Base-by-base conservation (phyloP, 2,329 filamentous ascomycete species). In the Alternaria dauci region DNA sequence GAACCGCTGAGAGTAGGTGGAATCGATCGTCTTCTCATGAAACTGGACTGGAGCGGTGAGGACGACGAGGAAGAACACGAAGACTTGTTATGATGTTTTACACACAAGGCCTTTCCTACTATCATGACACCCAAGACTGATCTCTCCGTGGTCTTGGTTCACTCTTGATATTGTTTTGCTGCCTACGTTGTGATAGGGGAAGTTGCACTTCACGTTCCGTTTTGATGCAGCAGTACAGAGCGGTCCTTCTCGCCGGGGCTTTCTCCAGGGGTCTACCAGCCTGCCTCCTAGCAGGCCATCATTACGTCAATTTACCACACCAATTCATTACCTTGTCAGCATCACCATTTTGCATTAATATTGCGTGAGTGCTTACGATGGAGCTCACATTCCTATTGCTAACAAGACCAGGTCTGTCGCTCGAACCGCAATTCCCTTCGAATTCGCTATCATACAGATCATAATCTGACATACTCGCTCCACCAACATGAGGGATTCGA, bases 21-120 rank as follows among this genome's bases (percentile, higher is more conserved):
- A 1, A 88, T 97, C 46, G 93, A 97, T 80, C 84, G 91, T 59
- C 79, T 97, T 74, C 78, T 97, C 74, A 96, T 97, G 92, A 97
- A 97, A 82, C 81, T 97, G 70, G 93, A 97, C 67, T 88, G 86
- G 76, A 78, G 78, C n/a, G 72, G 60, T 9, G 70, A 66, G 14
- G 74, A 74, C 5, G 74, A 76, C 12, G 76, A 75, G 25, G 71
- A 68, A 8, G 54, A 55, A 56, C 68, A 72, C 25, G 68, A 68
- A 32, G 70, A 72, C 46, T 59, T 74, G 47, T 18, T 64, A 41
- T 61, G 41, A 51, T 28, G n/a, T 43, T 32, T 25, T 36, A 52
- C 12, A 28, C 28, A 44, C 32, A n/a, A 36, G 14, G 20, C 32
- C 34, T n/a, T 36, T 23, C n/a, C 32, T 20, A n/a, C 46, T 8